Evolutionary conservation across 768 basidiomycete genomes (phyloP), one percentile per base, ranked within the genome.

Genomic region (Mycena sanguinolenta): DNA sequence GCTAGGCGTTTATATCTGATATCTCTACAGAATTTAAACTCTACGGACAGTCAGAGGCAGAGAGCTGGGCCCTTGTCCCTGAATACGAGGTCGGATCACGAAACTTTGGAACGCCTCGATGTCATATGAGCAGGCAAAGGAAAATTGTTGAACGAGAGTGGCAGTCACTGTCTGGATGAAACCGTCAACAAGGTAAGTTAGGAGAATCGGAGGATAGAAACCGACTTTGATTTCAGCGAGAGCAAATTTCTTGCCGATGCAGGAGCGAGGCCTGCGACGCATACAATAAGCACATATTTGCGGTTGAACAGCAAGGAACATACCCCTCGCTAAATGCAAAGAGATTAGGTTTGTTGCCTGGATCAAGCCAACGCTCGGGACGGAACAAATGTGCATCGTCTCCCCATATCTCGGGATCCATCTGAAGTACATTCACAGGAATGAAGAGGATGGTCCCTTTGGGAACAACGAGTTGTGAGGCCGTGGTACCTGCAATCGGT

Each of bases 71-170:
- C 80, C 82, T 72, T 89, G 80, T 53, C 89, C 89, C 71, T 80
- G 81, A 65, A 91, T 76, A 38, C 89, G 84, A 39, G 90, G 89
- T 19, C 90, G 85, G 60, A 91, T 84, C 16, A 91, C 90, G 68
- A 91, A 91, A 61, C 89, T 89, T 73, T 90, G 89, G 77, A 91
- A 91, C 27, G 88, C 76, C 73, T 91, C 90, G 55, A 91, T 90
- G 39, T 89, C 81, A 58, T 81, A 74, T 25, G 81, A 76, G 69
- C 87, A 88, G 4, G 83, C 79, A 74, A 91, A 90, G 10, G 85
- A 82, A 75, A 90, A 91, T 38, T 86, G 85, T 36, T 81, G 84
- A 73, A 91, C 75, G 38, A 91, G 84, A 14, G 85, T 84, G 27
- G 87, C 77, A 32, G 84, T 80, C 61, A 90, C 79, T 53, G 78